Evolutionary conservation across 352 stramenopile species (phyloP).

Genomic region (Globisporangium splendens): DNA sequence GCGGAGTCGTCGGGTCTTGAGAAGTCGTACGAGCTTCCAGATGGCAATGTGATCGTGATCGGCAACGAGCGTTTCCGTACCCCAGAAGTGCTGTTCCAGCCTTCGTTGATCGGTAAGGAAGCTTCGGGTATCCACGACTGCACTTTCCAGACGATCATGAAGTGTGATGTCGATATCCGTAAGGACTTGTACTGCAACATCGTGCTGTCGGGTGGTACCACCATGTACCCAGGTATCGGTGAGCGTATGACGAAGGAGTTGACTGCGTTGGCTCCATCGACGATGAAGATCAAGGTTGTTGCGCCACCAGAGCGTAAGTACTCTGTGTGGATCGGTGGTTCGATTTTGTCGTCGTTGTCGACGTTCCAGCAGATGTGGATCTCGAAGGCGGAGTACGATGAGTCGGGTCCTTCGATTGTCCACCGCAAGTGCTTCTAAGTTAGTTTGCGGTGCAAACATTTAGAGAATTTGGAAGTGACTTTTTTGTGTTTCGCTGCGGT

Average conservation of each 20-base stretch:
- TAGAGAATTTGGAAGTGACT: neutral
- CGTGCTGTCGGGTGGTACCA: constrained; percentile 95
- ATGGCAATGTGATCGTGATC: constrained; percentile 97
- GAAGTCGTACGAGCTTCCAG: constrained; percentile 96
- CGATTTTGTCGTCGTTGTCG: constrained; percentile 94
- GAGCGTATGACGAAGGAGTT: constrained; percentile 94
- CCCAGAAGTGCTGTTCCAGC: constrained; percentile 96
- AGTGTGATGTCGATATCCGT: constrained; percentile 60
- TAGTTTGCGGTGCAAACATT: neutral
- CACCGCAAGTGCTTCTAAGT: constrained; percentile 95
- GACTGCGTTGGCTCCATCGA: constrained; percentile 81
- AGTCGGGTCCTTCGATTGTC: constrained; percentile 94
- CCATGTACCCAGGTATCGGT: constrained; percentile 94
- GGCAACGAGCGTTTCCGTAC: constrained; percentile 95
- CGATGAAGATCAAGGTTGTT: constrained; percentile 97
- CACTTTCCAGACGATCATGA: constrained; percentile 82
- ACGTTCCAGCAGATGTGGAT: constrained; percentile 99
- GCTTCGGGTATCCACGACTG: constrained; percentile 79
- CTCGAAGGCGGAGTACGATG: constrained; percentile 97
- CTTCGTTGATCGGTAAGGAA: constrained; percentile 91
- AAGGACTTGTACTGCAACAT: constrained; percentile 97
- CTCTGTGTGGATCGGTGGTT: constrained; percentile 97
- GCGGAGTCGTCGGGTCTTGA: constrained; percentile 72
- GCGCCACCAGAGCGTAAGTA: constrained; percentile 93
- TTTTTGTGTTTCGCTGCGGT: too few relatives aligned